phyloP scores from a whole-genome alignment of 176 grass and related monocot genomes.

The Musa beccarii region DNA sequence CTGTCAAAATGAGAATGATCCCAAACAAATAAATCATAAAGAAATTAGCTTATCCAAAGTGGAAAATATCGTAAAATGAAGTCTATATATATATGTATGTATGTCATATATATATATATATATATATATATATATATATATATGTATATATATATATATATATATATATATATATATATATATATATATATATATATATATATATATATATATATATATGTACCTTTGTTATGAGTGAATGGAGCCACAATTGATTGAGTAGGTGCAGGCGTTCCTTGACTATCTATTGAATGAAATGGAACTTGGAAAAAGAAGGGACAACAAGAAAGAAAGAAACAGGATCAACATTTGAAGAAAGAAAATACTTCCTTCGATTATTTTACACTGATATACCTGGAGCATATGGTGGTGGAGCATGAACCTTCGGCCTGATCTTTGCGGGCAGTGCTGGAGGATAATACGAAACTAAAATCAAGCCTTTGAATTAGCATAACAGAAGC shows the following conservation, averaged over 20 bases:
- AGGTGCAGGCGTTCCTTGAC: slow-evolving; percentile 15
- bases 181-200: too few relatives aligned
- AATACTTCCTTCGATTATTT: neutral
- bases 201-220: neutral
- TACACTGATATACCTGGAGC: slow-evolving; percentile 23
- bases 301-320: slow-evolving; percentile 27
- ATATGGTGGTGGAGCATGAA: slow-evolving; percentile 20
- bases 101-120: too few relatives aligned
- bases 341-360: neutral
- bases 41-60: slow-evolving; percentile 7
- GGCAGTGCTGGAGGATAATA: slow-evolving; percentile 29
- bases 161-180: too few relatives aligned
- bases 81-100: too few relatives aligned
- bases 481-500: slow-evolving; percentile 16
- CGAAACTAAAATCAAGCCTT: slow-evolving; percentile 25
- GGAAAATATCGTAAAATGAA: slow-evolving; percentile 11
- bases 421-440: slow-evolving; percentile 20
- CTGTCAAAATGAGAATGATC: slow-evolving; percentile 36
- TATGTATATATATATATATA: too few relatives aligned
- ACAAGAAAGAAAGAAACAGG: neutral
- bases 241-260: slow-evolving; percentile 12
- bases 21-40: slow-evolving; percentile 17
- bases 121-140: too few relatives aligned
- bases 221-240: slow-evolving; percentile 26
- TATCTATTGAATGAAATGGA: slow-evolving; percentile 27